Base-by-base conservation (phyloP, 2,329 filamentous ascomycete genomes). In the Pseudogymnoascus sp. region DNA sequence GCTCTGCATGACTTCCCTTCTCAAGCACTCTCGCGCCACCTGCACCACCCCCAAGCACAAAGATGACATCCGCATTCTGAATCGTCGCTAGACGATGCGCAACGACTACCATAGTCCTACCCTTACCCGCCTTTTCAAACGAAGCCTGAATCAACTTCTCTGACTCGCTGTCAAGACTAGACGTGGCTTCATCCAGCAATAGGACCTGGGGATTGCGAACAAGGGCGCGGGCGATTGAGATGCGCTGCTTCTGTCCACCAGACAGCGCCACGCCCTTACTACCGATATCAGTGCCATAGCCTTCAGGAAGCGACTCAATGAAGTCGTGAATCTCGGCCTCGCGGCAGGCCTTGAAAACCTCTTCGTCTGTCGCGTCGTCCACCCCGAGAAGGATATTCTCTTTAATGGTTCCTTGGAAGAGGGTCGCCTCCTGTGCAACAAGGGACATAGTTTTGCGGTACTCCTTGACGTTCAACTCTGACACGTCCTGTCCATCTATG, bases 61-160 rank as follows among this genome's bases (percentile, higher is more conserved):
- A 90, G 41, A 92, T 92, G n/a, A 86, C 76, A 70, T 93, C 86
- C 1, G 89, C 88, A 66, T 91, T 87, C 71, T 89, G 88, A 18
- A 92, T 85, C 11, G 88, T 93, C 0, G 86, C 86, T 57, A 93
- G 76, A 12, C 89, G 79, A 71, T 93, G 90, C 1, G 90, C 90
- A 9, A 94, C 88, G 2, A 88, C 88, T 2, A 94, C 77, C 63
- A 89, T 89, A 1, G 90, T 85, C 6, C 80, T 74, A 2, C 81
- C 81, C 64, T 78, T 77, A 3, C 79, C 79, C 0, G 83, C 84
- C 41, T 77, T 77, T 75, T 90, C 86, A 68, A 92, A 84, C 0
- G 88, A 87, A 0, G 76, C 77, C 71, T 92, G 81, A 1, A 86
- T 78, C 3, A 81, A 70, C 39, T 81, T 77, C 68, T 85, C 83